Evolutionary conservation across 2,329 filamentous ascomycete genomes (phyloP), one percentile per base, ranked within the genome.

Genomic region (Scorias spongiosa): DNA sequence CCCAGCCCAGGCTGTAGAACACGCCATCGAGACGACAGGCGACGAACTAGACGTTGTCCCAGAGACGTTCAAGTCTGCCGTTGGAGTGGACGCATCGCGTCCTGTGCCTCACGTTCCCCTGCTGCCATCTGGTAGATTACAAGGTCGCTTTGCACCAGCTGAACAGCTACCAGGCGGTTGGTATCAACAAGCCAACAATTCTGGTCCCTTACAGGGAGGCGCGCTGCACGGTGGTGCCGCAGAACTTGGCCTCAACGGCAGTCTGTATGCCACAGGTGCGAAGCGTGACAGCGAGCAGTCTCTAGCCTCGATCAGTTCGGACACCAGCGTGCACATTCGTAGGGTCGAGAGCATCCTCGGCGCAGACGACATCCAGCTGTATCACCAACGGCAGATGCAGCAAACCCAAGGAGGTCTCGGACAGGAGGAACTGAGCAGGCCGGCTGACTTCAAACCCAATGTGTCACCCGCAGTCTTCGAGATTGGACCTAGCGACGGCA

Each of bases 11-110:
- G 89, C 82, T n/a, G 83, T 87, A 43, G 84, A 91, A 55, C 72
- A 81, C 52, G 87, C 89, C 12, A 78, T 83, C 56, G 12, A 15
- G 15, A 73, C 79, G 40, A 71, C 74, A 10, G 88, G 87, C 0
- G 87, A 96, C 57, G 89, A 94, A 51, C 74, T 95, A 44, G 94
- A 94, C 53, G 75, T 95, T 41, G 77, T 93, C 9, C 83, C 88
- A 0, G 84, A 93, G 59, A 87, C 85, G 0, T 95, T 95, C 66
- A 72, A 74, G 49, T 66, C 68, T 2, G 46, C 50, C 11, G 12
- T 17, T 12, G 10, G 4, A 15, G 20, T 6, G 11, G 18, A 40
- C 38, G 10, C 38, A 17, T 28, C 14, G 12, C 38, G 38, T 18
- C 38, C 38, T 17, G 53, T 70, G 63, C 55, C 67, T 60, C 51